Base-by-base conservation (phyloP, 192 early-diverging fungal species). In the Phlyctochytrium arcticum region DNA sequence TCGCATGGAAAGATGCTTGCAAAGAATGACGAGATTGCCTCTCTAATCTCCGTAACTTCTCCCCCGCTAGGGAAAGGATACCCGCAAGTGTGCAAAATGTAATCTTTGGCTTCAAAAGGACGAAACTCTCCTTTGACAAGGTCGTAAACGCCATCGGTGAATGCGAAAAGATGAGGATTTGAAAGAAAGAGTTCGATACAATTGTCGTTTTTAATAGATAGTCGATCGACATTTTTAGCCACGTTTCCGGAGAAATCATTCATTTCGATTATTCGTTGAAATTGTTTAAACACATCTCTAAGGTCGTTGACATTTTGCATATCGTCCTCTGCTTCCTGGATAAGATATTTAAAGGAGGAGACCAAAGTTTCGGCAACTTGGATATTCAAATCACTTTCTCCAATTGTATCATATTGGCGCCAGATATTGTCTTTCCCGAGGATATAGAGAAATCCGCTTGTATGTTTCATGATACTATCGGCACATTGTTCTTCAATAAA, bases 91-190 rank as follows among this genome's bases (percentile, higher is more conserved):
- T 23, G 30, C 6, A 65, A 6, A 35, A 65, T 35, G 34, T 55
- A 65, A 50, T 65, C 50, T 15, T 56, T 30, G 24, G 62, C 50
- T 29, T 39, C n/a, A 55, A 65, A 56, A 24, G 49, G 33, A 9
- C 48, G 48, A n/a, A 27, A 24, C n/a, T 19, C 36, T 21, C 53
- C 53, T 9, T 6, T 65, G 12, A 24, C 9, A 27, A 65, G 36
- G 26, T 65, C 53, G 27, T 65, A 65, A 4, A 65, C 62, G 23
- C 62, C n/a, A 55, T 65, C 62, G 34, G 8, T 65, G 37, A 65
- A 65, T 4, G 62, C 32, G 19, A 65, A 21, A 6, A 65, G 53
- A 23, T 65, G n/a, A 23, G 62, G 62, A 36, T 54, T 65, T 12
- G 62, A 65, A 8, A 55, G 51, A n/a, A 65, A 65, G 47, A 32